These are phyloP conservation scores for Kandelia obovata DNA, from an alignment of 345 rosid species.

Conservation along the genomic window DNA sequence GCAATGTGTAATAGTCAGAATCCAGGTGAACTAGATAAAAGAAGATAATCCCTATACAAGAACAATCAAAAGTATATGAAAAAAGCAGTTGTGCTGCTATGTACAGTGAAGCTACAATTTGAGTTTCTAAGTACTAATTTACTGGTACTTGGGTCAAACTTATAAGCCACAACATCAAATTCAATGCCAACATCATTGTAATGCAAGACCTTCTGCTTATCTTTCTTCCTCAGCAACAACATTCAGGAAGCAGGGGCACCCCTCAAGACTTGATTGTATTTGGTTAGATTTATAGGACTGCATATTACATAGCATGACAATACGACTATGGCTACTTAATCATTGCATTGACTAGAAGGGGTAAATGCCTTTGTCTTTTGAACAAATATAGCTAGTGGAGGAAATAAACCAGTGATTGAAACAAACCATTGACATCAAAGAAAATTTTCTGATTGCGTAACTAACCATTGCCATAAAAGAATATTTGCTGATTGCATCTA, in stretches of 20 bases:
- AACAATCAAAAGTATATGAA: no score
- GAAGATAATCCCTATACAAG: neutral
- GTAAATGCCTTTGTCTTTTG: neutral
- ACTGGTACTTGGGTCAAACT: no score
- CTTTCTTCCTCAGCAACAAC: neutral
- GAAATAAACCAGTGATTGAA: neutral
- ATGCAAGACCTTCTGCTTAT: neutral
- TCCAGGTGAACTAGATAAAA: neutral
- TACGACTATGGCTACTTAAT: neutral
- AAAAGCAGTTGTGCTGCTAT: neutral
- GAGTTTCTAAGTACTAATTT: no score
- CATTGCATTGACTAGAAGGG: neutral
- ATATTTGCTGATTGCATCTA: slow-evolving; percentile 82
- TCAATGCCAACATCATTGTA: neutral
- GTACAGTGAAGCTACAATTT: no score
- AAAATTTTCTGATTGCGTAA: slow-evolving; percentile 79
- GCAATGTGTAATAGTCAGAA: slow-evolving; percentile 9
- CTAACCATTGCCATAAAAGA: slow-evolving; percentile 95
- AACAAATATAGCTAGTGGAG: neutral
- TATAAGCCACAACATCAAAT: no score
- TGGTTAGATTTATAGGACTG: no score
- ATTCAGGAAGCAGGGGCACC: neutral
- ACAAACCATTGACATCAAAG: slow-evolving; percentile 92
- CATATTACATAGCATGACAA: neutral
- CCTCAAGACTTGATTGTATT: neutral